These are phyloP conservation scores for Whalleya microplaca DNA, from an alignment of 2,329 filamentous ascomycete species.

Conservation along the genomic window DNA sequence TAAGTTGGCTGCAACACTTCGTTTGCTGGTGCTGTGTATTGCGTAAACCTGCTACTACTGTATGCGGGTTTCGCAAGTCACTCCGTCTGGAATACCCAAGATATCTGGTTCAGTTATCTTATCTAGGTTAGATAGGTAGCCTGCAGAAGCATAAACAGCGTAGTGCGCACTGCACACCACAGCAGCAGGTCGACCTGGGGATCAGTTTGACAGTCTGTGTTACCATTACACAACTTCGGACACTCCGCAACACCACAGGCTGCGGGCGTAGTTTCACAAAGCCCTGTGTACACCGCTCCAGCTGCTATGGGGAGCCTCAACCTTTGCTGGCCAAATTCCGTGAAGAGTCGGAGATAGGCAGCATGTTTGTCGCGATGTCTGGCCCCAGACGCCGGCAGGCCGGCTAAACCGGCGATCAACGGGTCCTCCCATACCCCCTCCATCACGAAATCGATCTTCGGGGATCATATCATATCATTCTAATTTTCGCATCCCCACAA, in stretches of 20 bases:
- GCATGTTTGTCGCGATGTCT: not conserved
- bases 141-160: conserved; percentile 4
- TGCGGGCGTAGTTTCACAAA: conserved; percentile 11
- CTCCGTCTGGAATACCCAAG: not conserved
- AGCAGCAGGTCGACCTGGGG: conserved; percentile 1
- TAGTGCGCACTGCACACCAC: too few species aligned
- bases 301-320: conserved; percentile 17
- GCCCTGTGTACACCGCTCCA: conserved; percentile 7
- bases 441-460: conserved; percentile 1
- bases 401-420: conserved; percentile 11
- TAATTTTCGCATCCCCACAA: conserved; percentile 16
- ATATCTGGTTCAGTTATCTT: not conserved
- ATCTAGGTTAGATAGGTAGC: not conserved
- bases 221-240: conserved; percentile 20
- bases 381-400: not conserved
- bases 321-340: conserved; percentile 12
- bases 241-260: conserved; percentile 18
- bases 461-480: conserved; percentile 9
- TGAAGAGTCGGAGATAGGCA: conserved; percentile 2
- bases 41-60: not conserved
- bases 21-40: too few species aligned
- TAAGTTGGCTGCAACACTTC: too few species aligned
- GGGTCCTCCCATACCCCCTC: conserved; percentile 13
- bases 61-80: not conserved
- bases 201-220: conserved; percentile 11